phyloP scores from a whole-genome alignment of 352 stramenopile genomes.

The Globisporangium splendens region DNA sequence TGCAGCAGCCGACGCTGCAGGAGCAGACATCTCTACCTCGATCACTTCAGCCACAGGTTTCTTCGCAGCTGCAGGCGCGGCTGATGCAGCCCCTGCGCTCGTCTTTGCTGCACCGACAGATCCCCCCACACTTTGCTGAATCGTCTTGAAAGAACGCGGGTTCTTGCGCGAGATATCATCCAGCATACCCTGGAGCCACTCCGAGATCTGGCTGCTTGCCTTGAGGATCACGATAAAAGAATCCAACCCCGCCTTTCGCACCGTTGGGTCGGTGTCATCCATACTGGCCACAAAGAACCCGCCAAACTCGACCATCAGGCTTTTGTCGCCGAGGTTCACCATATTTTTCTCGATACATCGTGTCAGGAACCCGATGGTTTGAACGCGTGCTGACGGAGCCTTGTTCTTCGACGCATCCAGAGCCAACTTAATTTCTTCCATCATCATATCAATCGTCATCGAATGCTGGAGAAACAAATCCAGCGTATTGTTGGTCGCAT shows the following conservation, averaged over 20 bases:
- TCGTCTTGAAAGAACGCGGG: conserved; percentile 63
- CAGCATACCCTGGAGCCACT: conserved; percentile 58
- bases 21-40: conserved; percentile 23
- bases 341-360: conserved; percentile 70
- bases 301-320: conserved; percentile 60
- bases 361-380: conserved; percentile 65
- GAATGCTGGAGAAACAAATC: conserved; percentile 79
- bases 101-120: conserved; percentile 5
- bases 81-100: conserved; percentile 16
- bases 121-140: conserved; percentile 46
- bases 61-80: conserved; percentile 18
- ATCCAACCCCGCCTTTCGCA: conserved; percentile 73
- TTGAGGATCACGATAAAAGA: conserved; percentile 59
- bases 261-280: conserved; percentile 76
- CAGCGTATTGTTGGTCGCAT: conserved; percentile 77
- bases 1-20: conserved; percentile 3
- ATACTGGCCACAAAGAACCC: conserved; percentile 57
- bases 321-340: conserved; percentile 60
- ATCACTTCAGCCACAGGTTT: conserved; percentile 12
- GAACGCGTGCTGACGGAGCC: conserved; percentile 67
- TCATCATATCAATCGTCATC: conserved; percentile 86
- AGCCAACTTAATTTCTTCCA: conserved; percentile 75
- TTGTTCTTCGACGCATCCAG: conserved; percentile 83
- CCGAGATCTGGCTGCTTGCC: conserved; percentile 35
- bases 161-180: conserved; percentile 71